Percentiles rank a stretch among this genome's conserved stretches.
phyloP scores from a whole-genome alignment of 1,139 yeast genomes.

The Lodderomyces oxycetoniae region DNA sequence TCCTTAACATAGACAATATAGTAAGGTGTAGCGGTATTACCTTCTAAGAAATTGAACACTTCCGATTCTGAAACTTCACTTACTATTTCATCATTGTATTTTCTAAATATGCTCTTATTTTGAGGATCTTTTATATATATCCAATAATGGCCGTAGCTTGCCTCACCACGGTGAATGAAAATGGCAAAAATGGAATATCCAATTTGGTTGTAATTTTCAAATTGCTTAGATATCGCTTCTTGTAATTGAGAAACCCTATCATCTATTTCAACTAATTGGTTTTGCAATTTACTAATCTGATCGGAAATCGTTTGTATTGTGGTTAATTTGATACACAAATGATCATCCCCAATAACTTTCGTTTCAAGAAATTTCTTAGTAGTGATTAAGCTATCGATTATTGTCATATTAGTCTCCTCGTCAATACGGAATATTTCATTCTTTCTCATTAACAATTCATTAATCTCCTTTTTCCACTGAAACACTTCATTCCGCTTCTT shows the following conservation, averaged over 20 bases:
- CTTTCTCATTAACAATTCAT: constrained; percentile 39
- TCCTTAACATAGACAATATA: constrained; percentile 79
- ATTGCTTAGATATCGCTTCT: constrained; percentile 51
- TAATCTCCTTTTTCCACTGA: constrained; percentile 58
- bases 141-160: constrained; percentile 97
- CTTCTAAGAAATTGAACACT: constrained; percentile 67
- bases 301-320: constrained; percentile 12
- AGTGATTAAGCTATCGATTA: constrained; percentile 43
- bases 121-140: constrained; percentile 78
- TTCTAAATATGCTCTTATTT: constrained; percentile 62
- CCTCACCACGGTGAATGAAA: constrained; percentile 93
- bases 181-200: constrained; percentile 87
- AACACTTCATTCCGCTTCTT: constrained; percentile 55
- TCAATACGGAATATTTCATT: constrained; percentile 39
- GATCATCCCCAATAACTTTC: constrained; percentile 24
- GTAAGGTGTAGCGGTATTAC: constrained; percentile 89
- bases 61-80: constrained; percentile 73
- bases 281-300: constrained; percentile 32
- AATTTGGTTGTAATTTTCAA: constrained; percentile 51
- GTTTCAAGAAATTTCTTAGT: constrained; percentile 54
- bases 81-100: constrained; percentile 89
- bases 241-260: constrained; percentile 40
- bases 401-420: constrained; percentile 46
- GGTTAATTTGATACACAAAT: constrained; percentile 13
- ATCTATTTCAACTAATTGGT: constrained; percentile 27